Percentiles rank a stretch among this genome's conserved stretches.
Conservation (phyloP, 2,329 filamentous ascomycete genomes). For the Plectosphaerella cucumerina region DNA sequence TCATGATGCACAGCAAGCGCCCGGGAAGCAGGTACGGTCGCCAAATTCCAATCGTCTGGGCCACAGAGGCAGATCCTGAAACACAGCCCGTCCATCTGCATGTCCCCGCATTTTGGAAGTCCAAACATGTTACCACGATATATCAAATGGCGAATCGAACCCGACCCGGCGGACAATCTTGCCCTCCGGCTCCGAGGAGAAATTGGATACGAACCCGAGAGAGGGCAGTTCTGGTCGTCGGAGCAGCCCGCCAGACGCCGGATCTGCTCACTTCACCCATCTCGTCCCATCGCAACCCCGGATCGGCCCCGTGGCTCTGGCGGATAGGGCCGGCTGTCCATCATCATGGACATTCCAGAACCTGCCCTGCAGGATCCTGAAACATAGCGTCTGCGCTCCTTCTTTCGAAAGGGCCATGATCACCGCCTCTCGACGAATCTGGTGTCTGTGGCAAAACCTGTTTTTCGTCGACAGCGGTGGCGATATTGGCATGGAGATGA, state of each 20-base stretch:
- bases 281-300: background rate
- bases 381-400: background rate
- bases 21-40: background rate
- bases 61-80: background rate
- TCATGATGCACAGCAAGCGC: background rate
- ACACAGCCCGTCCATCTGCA: background rate
- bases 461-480: constrained; percentile 8
- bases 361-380: background rate
- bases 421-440: background rate
- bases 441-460: constrained; percentile 12
- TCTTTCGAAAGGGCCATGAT: background rate
- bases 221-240: too few relatives aligned
- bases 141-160: too few relatives aligned
- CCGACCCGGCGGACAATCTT: too few relatives aligned
- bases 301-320: too few relatives aligned
- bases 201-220: too few relatives aligned
- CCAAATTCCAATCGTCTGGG: background rate
- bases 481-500: constrained; percentile 11
- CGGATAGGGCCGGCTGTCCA: background rate
- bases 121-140: too few relatives aligned
- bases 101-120: background rate
- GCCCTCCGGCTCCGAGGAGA: too few relatives aligned
- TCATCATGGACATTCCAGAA: constrained; percentile 1
- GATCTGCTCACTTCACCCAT: background rate
- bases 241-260: too few relatives aligned